phyloP scores from a whole-genome alignment of 2,329 filamentous ascomycete genomes.

The Aspergillus unguis region DNA sequence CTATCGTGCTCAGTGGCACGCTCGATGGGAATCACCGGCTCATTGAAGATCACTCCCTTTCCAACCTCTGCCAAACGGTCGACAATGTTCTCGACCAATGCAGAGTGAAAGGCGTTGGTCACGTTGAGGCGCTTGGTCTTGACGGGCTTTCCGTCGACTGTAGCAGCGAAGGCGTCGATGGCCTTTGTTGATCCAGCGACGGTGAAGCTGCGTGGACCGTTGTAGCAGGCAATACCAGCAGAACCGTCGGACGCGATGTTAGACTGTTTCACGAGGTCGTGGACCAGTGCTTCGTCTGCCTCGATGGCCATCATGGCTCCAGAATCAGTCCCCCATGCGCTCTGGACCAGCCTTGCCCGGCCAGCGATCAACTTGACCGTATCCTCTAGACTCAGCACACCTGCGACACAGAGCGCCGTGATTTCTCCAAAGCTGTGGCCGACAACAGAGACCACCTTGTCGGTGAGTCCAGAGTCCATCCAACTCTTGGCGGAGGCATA shows the following conservation, averaged over 20 bases:
- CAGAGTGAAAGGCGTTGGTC: slow-evolving; percentile 50
- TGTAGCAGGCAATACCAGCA: slow-evolving; percentile 47
- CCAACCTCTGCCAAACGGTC: not conserved
- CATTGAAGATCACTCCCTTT: not conserved
- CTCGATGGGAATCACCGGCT: not conserved
- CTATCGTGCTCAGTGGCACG: not conserved
- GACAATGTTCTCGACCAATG: not conserved
- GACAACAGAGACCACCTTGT: slow-evolving; percentile 26
- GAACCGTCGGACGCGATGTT: not conserved
- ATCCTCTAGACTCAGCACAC: slow-evolving; percentile 30
- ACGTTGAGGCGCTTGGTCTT: slow-evolving; percentile 41
- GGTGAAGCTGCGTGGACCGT: slow-evolving; percentile 43
- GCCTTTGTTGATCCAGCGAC: slow-evolving; percentile 38
- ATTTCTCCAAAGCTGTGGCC: slow-evolving; percentile 42
- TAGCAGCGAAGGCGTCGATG: slow-evolving; percentile 26
- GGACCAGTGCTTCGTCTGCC: slow-evolving; percentile 10
- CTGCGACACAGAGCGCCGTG: slow-evolving; percentile 34
- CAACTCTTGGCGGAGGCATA: slow-evolving; percentile 38
- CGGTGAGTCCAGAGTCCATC: slow-evolving; percentile 37
- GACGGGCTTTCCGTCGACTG: not conserved
- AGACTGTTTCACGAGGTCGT: not conserved
- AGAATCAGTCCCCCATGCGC: slow-evolving; percentile 31
- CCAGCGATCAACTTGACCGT: slow-evolving; percentile 24
- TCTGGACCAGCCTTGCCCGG: slow-evolving; percentile 30
- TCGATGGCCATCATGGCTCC: slow-evolving; percentile 37